phyloP scores from a whole-genome alignment of 495 filamentous ascomycete species.

The Lentithecium fluviatile region DNA sequence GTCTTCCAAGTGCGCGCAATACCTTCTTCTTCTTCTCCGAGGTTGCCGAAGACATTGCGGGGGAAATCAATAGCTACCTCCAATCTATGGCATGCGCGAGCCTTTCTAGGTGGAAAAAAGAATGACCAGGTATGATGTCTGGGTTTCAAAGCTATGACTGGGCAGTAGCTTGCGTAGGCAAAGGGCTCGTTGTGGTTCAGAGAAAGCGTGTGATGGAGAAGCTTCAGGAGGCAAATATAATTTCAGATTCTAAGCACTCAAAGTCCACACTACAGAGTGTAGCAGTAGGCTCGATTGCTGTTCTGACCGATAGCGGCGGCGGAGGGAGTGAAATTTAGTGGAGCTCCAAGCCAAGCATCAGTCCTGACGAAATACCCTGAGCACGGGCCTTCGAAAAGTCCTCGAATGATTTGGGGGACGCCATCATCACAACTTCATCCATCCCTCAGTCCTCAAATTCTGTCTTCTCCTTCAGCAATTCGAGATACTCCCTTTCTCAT shows the following conservation, averaged over 20 bases:
- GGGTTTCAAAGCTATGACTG: too few species aligned
- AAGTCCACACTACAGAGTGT: too few species aligned
- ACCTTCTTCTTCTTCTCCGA: conserved; percentile 29
- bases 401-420: background rate
- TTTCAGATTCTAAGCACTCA: too few species aligned
- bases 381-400: conserved; percentile 14
- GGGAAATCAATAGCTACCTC: too few species aligned
- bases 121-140: too few species aligned
- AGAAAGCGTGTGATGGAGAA: too few species aligned
- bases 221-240: too few species aligned
- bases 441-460: conserved; percentile 9
- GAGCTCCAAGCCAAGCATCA: conserved; percentile 11
- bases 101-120: too few species aligned
- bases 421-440: conserved; percentile 5
- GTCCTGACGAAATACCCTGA: conserved; percentile 11
- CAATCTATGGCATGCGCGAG: too few species aligned
- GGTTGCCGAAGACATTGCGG: background rate
- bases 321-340: conserved; percentile 2
- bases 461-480: background rate
- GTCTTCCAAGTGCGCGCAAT: background rate
- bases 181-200: too few species aligned
- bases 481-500: conserved; percentile 17
- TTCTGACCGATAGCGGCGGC: conserved; percentile 18
- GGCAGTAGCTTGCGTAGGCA: too few species aligned
- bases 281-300: too few species aligned